Conservation (phyloP, 441 rosid species). For the Populus hybrid region DNA sequence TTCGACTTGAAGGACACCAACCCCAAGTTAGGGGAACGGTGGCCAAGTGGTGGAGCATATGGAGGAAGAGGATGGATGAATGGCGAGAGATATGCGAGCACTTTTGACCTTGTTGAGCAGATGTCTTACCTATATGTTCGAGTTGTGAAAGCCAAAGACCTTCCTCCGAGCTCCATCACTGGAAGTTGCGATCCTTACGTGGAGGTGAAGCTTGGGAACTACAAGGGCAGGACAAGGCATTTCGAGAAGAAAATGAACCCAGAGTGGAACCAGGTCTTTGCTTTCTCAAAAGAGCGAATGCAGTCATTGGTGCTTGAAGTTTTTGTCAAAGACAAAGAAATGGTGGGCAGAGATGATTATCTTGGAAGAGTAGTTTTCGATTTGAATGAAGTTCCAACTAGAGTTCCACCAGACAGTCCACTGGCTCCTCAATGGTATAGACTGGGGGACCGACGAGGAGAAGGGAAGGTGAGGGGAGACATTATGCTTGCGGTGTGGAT, state of each 20-base stretch:
- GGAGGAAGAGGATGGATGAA: conserved; percentile 61
- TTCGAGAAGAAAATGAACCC: conserved; percentile 87
- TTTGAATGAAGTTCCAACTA: conserved; percentile 74
- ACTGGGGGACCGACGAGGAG: conserved; percentile 65
- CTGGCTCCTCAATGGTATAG: conserved; percentile 96
- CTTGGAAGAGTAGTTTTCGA: conserved; percentile 70
- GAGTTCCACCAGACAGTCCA: conserved; percentile 93
- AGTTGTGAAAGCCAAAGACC: conserved; percentile 79
- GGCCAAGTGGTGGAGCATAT: conserved; percentile 47
- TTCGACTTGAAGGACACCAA: conserved; percentile 65
- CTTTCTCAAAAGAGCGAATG: conserved; percentile 82
- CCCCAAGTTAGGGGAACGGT: conserved; percentile 61
- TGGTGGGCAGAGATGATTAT: conserved; percentile 71
- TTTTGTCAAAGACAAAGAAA: conserved; percentile 74
- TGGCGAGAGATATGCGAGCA: conserved; percentile 53
- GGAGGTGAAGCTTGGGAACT: conserved; percentile 87
- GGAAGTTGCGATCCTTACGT: conserved; percentile 87
- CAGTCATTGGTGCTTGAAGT: conserved; percentile 84
- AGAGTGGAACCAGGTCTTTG: conserved; percentile 90
- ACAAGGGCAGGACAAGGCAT: conserved; percentile 75
- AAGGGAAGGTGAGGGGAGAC: conserved; percentile 76
- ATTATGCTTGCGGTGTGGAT: conserved; percentile 93
- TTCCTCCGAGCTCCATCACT: conserved; percentile 64
- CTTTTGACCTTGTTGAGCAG: conserved; percentile 83
- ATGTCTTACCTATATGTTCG: conserved; percentile 72